Base-by-base conservation (phyloP, 1,284 basidiomycete species). In the Sporisorium exsertum region DNA sequence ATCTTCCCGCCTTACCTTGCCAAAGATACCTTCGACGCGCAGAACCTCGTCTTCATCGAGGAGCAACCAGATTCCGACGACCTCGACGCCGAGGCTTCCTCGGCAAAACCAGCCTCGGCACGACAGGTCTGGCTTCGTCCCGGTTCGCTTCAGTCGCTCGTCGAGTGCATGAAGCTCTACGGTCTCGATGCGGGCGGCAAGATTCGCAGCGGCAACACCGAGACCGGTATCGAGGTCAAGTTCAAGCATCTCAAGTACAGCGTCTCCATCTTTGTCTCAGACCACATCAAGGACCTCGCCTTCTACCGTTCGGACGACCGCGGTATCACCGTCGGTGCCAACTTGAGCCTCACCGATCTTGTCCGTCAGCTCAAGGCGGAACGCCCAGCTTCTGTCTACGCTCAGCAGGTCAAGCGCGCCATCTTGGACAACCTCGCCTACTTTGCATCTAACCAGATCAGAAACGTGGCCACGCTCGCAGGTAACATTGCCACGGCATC, bases 401-500 rank as follows among this genome's bases (percentile, higher is more conserved):
- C 65, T 13, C 43, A 61, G 46, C 77, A 80, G 60, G 77, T 80
- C 61, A 77, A 72, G 59, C 43, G 60, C 9, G 68, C 80, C 18
- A 78, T 80, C 40, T 55, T 81, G n/a, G 64, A 72, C 51, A 80
- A 78, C 47, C 57, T 80, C 5, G 61, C 72, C 42, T 84, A 86
- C 72, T 86, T 87, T 67, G 85, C 86, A 13, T 81, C 80, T 2
- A 82, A 74, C 2, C 86, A 86, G 62, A 84, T 87, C 42, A 71
- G 86, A 26, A 87, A 87, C 60, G 84, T 85, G 6, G 85, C 86
- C 4, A 77, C 73, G 3, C 59, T 85, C 32, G 86, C 79, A 0
- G 86, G 86, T 15, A 87, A 87, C 70, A 81, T 87, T 50, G 82
- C 82, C 0, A 87, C 86, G 3, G 86, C 86, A 13, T 83, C 80